Percentiles rank a stretch among this genome's conserved stretches.
These are phyloP conservation scores for Xylogone sp. DNA, from an alignment of 2,329 filamentous ascomycete genomes.

Conservation along the genomic window DNA sequence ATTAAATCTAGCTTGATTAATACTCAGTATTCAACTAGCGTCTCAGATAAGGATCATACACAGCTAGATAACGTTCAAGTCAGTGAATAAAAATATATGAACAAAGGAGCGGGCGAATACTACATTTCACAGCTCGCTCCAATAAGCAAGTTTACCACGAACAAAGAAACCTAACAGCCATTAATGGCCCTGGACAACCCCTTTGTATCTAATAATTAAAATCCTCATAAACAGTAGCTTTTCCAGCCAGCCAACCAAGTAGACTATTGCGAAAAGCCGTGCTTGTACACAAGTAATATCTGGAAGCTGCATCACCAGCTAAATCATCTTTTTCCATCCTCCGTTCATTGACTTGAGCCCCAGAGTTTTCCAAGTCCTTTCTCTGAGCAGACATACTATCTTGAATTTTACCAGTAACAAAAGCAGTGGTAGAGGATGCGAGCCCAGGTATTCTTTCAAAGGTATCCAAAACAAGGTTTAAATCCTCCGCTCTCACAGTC, in stretches of 20 bases:
- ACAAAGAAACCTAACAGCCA: neutral
- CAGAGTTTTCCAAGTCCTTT: conserved; percentile 22
- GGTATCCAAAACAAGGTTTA: conserved; percentile 57
- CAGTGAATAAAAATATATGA: too few relatives aligned
- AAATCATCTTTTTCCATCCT: conserved; percentile 46
- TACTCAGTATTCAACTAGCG: too few relatives aligned
- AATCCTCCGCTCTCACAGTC: conserved; percentile 60
- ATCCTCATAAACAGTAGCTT: conserved; percentile 44
- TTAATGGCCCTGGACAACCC: neutral
- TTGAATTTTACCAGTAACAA: conserved; percentile 51
- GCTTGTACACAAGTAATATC: conserved; percentile 59
- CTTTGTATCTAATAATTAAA: conserved; percentile 33
- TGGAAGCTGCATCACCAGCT: conserved; percentile 26
- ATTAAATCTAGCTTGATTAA: too few relatives aligned
- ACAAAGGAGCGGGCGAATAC: too few relatives aligned
- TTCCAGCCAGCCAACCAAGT: conserved; percentile 42
- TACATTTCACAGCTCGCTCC: neutral
- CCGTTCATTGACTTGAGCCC: conserved; percentile 35
- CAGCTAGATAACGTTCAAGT: too few relatives aligned
- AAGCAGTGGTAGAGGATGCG: conserved; percentile 51
- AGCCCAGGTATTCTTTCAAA: conserved; percentile 51
- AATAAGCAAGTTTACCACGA: neutral
- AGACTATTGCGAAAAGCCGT: conserved; percentile 44
- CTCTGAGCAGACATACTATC: conserved; percentile 22
- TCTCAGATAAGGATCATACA: too few relatives aligned